phyloP scores from a whole-genome alignment of 331 rosid species.

The Rosa hybrid region DNA sequence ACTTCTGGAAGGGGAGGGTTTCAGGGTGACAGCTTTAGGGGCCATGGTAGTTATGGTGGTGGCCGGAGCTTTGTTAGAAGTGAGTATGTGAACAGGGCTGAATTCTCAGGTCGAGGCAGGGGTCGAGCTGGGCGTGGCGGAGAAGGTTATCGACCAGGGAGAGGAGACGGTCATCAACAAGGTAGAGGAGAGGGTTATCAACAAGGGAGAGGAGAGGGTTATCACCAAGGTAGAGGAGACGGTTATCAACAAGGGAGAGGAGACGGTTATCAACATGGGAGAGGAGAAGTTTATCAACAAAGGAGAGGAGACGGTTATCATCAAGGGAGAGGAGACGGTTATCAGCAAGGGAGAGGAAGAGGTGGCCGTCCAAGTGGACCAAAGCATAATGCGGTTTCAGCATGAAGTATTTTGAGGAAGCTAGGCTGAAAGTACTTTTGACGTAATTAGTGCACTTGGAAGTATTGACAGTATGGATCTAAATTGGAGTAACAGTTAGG shows the following conservation, averaged over 20 bases:
- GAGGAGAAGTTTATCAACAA: background rate
- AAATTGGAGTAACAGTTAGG: slow-evolving; percentile 17
- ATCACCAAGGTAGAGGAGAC: background rate
- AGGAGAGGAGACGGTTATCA: slow-evolving; percentile 36
- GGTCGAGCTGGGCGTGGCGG: slow-evolving; percentile 37
- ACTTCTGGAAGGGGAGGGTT: slow-evolving; percentile 51
- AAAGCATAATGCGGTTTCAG: slow-evolving; percentile 32
- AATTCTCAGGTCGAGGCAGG: slow-evolving; percentile 48
- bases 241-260: background rate
- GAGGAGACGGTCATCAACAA: slow-evolving; percentile 43
- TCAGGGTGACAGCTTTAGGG: slow-evolving; percentile 57
- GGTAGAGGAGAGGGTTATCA: slow-evolving; percentile 10
- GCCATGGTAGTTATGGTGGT: slow-evolving; percentile 52
- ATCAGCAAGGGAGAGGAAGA: slow-evolving; percentile 62
- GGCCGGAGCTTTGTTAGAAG: slow-evolving; percentile 54
- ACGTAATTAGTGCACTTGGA: slow-evolving; percentile 2
- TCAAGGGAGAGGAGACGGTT: slow-evolving; percentile 54
- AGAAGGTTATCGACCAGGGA: slow-evolving; percentile 50
- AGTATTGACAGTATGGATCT: slow-evolving; percentile 9
- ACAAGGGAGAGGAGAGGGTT: background rate
- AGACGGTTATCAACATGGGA: background rate
- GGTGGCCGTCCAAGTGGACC: slow-evolving; percentile 52
- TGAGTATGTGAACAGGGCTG: slow-evolving; percentile 53
- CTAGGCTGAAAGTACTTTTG: background rate
- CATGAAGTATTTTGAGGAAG: slow-evolving; percentile 16